Evolutionary conservation across 2,329 filamentous ascomycete species (phyloP).

Genomic region (Magnaporthiopsis incrustans): DNA sequence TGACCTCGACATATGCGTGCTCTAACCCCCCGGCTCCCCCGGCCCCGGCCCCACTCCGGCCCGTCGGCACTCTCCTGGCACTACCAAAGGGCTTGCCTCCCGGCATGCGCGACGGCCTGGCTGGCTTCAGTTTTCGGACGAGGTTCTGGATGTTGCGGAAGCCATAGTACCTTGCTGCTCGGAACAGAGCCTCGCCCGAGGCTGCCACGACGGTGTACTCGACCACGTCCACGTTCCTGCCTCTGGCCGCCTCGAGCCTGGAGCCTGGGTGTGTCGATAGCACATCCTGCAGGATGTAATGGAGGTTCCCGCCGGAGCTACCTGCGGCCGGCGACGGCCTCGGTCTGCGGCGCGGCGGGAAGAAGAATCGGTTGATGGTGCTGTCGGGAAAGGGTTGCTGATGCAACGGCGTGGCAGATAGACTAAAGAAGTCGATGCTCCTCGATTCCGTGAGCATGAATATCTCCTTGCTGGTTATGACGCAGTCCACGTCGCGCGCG

Average conservation of each 20-base stretch:
- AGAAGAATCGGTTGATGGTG: conserved; percentile 64
- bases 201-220: conserved; percentile 66
- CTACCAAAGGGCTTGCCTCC: conserved; percentile 58
- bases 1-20: conserved; percentile 93
- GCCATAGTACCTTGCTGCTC: conserved; percentile 86
- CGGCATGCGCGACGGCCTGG: conserved; percentile 68
- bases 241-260: conserved; percentile 60
- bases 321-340: conserved; percentile 53
- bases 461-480: conserved; percentile 93
- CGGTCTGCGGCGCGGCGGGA: conserved; percentile 40
- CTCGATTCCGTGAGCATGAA: conserved; percentile 81
- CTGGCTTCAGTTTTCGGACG: conserved; percentile 82
- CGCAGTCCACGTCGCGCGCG: conserved; percentile 89
- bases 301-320: conserved; percentile 80
- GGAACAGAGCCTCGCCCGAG: conserved; percentile 55
- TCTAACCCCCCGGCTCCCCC: conserved; percentile 44
- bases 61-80: conserved; percentile 31
- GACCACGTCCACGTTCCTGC: conserved; percentile 83
- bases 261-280: conserved; percentile 65
- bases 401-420: conserved; percentile 49
- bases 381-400: conserved; percentile 63
- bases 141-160: conserved; percentile 98
- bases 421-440: conserved; percentile 63
- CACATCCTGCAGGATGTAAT: conserved; percentile 73
- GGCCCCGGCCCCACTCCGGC: conserved; percentile 7